Evolutionary conservation across 257 asterid genomes (phyloP).

Genomic region (Scutellaria minor): DNA sequence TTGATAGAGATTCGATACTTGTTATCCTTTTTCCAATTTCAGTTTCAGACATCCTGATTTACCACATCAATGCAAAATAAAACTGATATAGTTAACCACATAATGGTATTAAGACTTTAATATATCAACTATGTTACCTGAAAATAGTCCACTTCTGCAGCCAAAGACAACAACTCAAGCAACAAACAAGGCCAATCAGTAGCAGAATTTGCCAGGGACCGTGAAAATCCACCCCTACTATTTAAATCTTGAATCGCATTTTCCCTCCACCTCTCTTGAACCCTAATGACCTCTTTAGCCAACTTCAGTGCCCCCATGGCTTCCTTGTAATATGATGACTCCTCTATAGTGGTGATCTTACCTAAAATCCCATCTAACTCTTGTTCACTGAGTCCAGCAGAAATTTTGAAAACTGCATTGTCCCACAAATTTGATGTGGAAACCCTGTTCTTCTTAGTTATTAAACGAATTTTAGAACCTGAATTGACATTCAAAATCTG

Average conservation of each 20-base stretch:
- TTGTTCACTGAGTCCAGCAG: slow-evolving; percentile 58
- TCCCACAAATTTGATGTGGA: slow-evolving; percentile 78
- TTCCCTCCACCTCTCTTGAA: slow-evolving; percentile 79
- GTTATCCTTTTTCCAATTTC: not conserved
- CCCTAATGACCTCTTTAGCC: slow-evolving; percentile 85
- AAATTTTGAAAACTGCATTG: slow-evolving; percentile 64
- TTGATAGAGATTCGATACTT: not conserved
- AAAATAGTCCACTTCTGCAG: slow-evolving; percentile 88
- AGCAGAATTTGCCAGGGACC: slow-evolving; percentile 83
- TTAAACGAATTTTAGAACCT: slow-evolving; percentile 37
- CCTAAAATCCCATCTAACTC: slow-evolving; percentile 58
- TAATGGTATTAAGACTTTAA: slow-evolving; percentile 20
- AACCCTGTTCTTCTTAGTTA: slow-evolving; percentile 43
- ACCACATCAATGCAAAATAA: slow-evolving; percentile 12
- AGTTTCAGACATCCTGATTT: slow-evolving; percentile 18
- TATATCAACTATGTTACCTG: slow-evolving; percentile 62
- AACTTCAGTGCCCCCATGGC: slow-evolving; percentile 80
- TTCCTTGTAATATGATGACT: slow-evolving; percentile 72
- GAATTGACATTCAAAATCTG: slow-evolving; percentile 52
- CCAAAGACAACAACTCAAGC: slow-evolving; percentile 82
- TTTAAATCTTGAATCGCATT: slow-evolving; percentile 85
- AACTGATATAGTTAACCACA: not conserved
- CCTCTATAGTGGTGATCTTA: slow-evolving; percentile 49
- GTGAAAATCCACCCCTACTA: slow-evolving; percentile 75
- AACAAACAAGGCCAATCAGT: slow-evolving; percentile 96